These are phyloP conservation scores for Naganishia cerealis DNA, from an alignment of 1,284 basidiomycete species.

Conservation along the genomic window DNA sequence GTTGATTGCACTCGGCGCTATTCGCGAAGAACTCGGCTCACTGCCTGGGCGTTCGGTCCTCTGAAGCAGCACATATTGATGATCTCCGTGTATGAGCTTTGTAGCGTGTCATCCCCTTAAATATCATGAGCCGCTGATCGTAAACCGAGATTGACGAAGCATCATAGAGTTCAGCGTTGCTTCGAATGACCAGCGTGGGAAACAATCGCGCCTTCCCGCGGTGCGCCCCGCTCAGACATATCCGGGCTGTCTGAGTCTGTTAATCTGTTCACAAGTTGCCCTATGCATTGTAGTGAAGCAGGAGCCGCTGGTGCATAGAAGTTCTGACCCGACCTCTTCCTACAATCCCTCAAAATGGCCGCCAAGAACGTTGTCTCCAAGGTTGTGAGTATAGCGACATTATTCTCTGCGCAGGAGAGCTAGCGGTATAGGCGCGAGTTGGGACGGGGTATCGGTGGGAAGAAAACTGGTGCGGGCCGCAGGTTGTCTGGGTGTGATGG, in stretches of 20 bases:
- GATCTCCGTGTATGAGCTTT: too few species aligned
- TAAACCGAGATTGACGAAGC: too few species aligned
- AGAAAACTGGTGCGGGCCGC: too few species aligned
- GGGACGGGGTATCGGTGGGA: not conserved
- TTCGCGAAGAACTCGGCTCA: too few species aligned
- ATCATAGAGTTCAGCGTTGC: too few species aligned
- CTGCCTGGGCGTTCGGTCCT: too few species aligned
- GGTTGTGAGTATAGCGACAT: conserved; percentile 58
- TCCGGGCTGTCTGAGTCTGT: not conserved
- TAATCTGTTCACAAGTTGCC: not conserved
- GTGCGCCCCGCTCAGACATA: not conserved
- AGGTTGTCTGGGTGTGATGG: not conserved
- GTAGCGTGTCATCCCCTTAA: too few species aligned
- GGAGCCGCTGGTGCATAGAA: not conserved
- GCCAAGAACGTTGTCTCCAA: conserved; percentile 75
- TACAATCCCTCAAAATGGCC: conserved; percentile 61
- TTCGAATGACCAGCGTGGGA: not conserved
- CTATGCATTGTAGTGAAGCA: not conserved
- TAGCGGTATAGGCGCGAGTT: not conserved
- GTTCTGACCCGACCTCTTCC: conserved; percentile 4
- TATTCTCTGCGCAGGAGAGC: conserved; percentile 15
- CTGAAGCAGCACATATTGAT: too few species aligned
- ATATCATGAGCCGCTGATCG: too few species aligned
- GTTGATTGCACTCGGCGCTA: too few species aligned
- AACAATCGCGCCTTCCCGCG: not conserved